Evolutionary conservation across 75 land plant genomes (phyloP), one percentile per base, ranked within the genome.

Genomic region (Larix kaempferi): DNA sequence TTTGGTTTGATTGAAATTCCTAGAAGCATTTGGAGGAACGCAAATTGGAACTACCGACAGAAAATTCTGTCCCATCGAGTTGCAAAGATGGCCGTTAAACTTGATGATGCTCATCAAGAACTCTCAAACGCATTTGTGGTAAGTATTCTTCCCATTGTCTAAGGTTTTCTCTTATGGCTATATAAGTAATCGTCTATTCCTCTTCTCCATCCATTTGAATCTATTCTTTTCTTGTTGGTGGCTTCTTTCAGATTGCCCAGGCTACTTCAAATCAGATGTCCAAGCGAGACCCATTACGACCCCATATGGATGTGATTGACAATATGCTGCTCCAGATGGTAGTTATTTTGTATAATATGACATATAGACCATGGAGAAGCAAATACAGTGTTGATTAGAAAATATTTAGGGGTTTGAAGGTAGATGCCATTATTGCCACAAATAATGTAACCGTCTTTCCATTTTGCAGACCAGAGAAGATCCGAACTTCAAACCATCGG

Each of bases 81-180:
- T 81, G 91, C 99, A 7, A 91, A 89, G 80, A 90, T 88, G 82
- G 99, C 99, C 60, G 90, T 98, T 49, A 98, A 89, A 33, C 94
- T 98, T 85, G 99, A 98, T 85, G 91, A 95, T 83, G 99, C 99
- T 85, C 99, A 98, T 83, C 96, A 93, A 81, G 98, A 98, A 76
- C 81, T 98, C 27, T 98, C 99, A 79, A 98, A 97, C 87, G 94
- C 95, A 58, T 90, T 95, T 84, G 99, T 98, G 83, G 99, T 98
- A 86, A 75, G 81, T 82, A 52, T 63, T 26, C 1, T 13, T 55
- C 59, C 21, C 23, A 27, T 12, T 52, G 19, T 21, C 17, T 26
- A 29, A 10, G 37, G 27, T 26, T 16, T 69, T 11, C 35, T n/a
- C 41, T 19, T 69, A 37, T 23, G 39, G 2, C 41, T 66, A 14